phyloP scores from a whole-genome alignment of 805 yeast genomes.

The Pichia membranifaciens region DNA sequence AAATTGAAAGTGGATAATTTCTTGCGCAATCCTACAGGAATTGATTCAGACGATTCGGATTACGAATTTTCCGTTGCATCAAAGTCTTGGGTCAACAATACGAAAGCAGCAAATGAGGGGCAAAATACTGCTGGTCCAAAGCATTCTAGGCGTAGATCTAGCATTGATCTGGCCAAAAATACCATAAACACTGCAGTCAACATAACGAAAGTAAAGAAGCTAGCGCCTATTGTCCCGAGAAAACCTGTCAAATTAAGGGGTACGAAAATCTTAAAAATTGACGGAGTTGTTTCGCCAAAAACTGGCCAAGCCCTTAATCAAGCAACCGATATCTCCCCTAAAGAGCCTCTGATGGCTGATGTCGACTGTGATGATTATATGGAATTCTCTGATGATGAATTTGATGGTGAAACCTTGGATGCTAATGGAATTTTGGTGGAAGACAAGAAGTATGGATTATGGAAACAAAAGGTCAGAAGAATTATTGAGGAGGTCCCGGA shows the following conservation, averaged over 20 bases:
- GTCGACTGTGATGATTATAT: not conserved
- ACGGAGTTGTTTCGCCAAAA: not conserved
- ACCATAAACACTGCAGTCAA: slow-evolving; percentile 4
- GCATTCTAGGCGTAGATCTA: slow-evolving; percentile 1
- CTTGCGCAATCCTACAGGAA: slow-evolving; percentile 12
- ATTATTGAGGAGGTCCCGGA: slow-evolving; percentile 38
- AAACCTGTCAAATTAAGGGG: slow-evolving; percentile 36
- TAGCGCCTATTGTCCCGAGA: slow-evolving; percentile 40
- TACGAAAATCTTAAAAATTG: not conserved
- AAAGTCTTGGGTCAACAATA: not conserved
- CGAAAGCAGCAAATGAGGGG: no score
- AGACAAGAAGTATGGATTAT: slow-evolving; percentile 48
- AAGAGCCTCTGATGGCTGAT: not conserved
- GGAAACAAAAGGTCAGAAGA: slow-evolving; percentile 48
- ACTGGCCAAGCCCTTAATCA: not conserved
- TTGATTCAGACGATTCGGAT: slow-evolving; percentile 13
- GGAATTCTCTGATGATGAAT: not conserved
- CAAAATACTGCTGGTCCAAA: not conserved
- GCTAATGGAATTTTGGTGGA: not conserved
- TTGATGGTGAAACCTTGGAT: not conserved
- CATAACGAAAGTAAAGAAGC: slow-evolving; percentile 10
- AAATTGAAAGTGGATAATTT: slow-evolving; percentile 1
- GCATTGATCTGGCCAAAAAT: slow-evolving; percentile 5
- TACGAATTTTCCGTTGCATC: not conserved
- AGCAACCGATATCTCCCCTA: not conserved